These are phyloP conservation scores for Coniochaeta pulveracea DNA, from an alignment of 2,329 filamentous ascomycete species.

Conservation along the genomic window DNA sequence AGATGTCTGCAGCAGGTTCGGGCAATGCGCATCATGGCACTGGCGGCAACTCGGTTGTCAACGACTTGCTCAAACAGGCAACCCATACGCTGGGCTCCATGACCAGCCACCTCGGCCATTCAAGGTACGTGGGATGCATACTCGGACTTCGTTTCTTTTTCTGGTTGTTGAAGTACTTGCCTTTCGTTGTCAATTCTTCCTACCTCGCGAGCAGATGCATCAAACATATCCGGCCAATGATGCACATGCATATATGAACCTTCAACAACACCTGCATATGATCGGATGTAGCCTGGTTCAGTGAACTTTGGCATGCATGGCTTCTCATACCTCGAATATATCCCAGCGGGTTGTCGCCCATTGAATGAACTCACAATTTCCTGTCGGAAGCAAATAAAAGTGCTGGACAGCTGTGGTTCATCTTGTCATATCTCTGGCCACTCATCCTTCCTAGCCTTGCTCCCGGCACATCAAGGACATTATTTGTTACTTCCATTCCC, in stretches of 20 bases:
- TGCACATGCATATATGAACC: no score
- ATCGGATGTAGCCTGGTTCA: no score
- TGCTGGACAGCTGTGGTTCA: no score
- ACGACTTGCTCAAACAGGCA: constrained; percentile 46
- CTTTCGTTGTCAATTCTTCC: not conserved
- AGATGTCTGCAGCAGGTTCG: constrained; percentile 36
- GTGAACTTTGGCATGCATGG: no score
- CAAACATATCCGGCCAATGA: no score
- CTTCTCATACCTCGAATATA: no score
- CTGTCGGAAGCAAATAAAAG: no score
- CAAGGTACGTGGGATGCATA: not conserved
- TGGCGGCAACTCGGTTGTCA: constrained; percentile 28
- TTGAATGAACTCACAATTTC: no score
- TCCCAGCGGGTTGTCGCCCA: no score
- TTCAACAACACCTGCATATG: no score
- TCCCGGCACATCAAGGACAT: constrained; percentile 1
- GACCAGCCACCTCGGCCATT: constrained; percentile 11
- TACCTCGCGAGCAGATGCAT: not conserved
- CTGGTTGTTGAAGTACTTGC: not conserved
- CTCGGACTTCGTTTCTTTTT: not conserved
- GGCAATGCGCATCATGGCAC: constrained; percentile 12
- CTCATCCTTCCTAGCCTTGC: not conserved
- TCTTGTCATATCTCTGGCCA: no score
- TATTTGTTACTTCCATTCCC: constrained; percentile 2
- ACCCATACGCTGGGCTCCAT: constrained; percentile 53